Evolutionary conservation across 345 rosid genomes (phyloP).

Genomic region (Noccaea caerulescens): DNA sequence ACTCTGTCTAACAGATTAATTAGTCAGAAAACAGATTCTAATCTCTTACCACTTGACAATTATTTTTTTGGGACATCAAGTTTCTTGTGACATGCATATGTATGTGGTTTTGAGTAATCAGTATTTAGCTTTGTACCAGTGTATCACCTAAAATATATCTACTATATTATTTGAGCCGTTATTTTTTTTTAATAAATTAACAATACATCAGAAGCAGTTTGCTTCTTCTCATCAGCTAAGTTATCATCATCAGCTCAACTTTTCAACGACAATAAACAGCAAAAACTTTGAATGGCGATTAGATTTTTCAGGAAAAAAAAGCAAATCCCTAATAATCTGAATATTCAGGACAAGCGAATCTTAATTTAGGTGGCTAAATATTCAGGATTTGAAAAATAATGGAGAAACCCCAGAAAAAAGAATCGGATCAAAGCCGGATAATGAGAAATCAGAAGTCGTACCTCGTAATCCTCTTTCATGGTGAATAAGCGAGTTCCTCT

Average conservation of each 20-base stretch:
- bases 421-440: background rate
- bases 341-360: background rate
- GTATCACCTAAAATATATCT: no score
- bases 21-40: no score
- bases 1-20: no score
- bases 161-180: no score
- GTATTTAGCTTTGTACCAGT: no score
- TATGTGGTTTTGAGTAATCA: no score
- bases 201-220: slow-evolving; percentile 93
- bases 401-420: background rate
- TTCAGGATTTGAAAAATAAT: background rate
- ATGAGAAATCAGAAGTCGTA: slow-evolving; percentile 23
- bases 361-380: background rate
- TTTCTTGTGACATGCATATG: no score
- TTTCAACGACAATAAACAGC: background rate
- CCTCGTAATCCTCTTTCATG: slow-evolving; percentile 75
- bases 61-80: no score
- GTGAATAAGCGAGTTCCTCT: slow-evolving; percentile 6
- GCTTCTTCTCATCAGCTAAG: slow-evolving; percentile 81
- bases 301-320: no score
- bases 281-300: background rate
- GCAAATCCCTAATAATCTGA: no score
- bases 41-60: no score
- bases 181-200: no score
- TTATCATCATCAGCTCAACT: slow-evolving; percentile 16